Evolutionary conservation across 2,329 filamentous ascomycete genomes (phyloP).

Genomic region (Leptographium procerum): DNA sequence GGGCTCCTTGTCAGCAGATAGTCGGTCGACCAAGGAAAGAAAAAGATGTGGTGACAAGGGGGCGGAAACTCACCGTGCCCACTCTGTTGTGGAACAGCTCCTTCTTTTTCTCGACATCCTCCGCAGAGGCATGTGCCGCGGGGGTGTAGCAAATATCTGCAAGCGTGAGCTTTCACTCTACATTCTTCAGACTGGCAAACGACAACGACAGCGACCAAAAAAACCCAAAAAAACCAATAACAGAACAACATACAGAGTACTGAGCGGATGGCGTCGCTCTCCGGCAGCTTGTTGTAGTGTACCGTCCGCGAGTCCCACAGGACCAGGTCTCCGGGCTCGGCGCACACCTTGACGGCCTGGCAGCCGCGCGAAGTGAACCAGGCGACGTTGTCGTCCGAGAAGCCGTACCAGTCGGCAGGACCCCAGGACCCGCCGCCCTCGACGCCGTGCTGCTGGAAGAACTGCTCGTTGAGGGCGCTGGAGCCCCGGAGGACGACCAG

Average conservation of each 20-base stretch:
- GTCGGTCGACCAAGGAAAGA: background rate
- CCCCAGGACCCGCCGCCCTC: background rate
- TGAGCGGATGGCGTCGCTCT: constrained; percentile 18
- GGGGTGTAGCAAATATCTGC: constrained; percentile 21
- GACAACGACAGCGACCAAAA: no score
- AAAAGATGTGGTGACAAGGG: background rate
- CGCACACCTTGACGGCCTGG: constrained; percentile 5
- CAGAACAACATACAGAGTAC: constrained; percentile 15
- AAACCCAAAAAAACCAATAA: no score
- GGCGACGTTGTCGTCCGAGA: background rate
- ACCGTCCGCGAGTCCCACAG: constrained; percentile 26
- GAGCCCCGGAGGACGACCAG: constrained; percentile 23
- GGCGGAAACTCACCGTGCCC: constrained; percentile 12
- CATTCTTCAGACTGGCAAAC: background rate
- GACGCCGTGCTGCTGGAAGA: background rate
- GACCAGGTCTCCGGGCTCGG: constrained; percentile 11
- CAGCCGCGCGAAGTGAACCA: constrained; percentile 2
- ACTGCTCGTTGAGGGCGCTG: constrained; percentile 3
- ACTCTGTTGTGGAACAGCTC: constrained; percentile 16
- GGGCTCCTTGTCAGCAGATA: background rate
- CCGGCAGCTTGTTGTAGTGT: constrained; percentile 23
- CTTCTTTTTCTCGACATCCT: constrained; percentile 17
- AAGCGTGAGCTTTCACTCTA: background rate
- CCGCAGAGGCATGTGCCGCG: constrained; percentile 18
- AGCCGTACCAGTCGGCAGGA: background rate